A percentile compares a stretch with the other conserved stretches of the same genome.
Conservation (phyloP, 371 early-diverging fungal species). For the Funneliformis caledonium region DNA sequence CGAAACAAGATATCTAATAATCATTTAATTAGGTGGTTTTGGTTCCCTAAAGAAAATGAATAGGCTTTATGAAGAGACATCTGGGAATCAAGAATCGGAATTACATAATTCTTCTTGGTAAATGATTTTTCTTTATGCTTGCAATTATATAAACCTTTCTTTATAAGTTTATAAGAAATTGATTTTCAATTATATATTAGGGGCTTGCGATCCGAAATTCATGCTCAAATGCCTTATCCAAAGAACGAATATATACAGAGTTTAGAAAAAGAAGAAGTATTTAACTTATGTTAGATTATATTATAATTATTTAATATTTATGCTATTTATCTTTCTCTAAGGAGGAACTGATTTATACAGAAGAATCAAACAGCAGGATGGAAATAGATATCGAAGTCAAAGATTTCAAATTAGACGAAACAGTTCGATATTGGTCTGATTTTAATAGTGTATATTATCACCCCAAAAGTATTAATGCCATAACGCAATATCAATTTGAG, state of each 20-base stretch:
- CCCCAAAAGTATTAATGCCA: slow-evolving; percentile 67
- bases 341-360: not conserved
- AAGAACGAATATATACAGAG: slow-evolving; percentile 23
- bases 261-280: slow-evolving; percentile 34
- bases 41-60: slow-evolving; percentile 73
- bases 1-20: not conserved
- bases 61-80: slow-evolving; percentile 55
- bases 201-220: slow-evolving; percentile 14
- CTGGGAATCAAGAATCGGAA: not conserved
- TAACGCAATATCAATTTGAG: slow-evolving; percentile 66
- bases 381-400: slow-evolving; percentile 17
- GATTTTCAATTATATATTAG: not conserved
- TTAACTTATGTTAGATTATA: not conserved
- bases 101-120: not conserved
- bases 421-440: slow-evolving; percentile 78
- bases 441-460: slow-evolving; percentile 78
- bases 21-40: slow-evolving; percentile 61
- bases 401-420: slow-evolving; percentile 30
- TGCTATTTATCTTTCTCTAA: not conserved
- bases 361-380: not conserved
- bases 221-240: slow-evolving; percentile 25
- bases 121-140: not conserved
- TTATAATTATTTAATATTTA: not conserved
- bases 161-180: not conserved
- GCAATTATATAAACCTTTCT: not conserved